These are phyloP conservation scores for Termitomyces sp. DNA, from an alignment of 768 basidiomycete species.

Conservation along the genomic window DNA sequence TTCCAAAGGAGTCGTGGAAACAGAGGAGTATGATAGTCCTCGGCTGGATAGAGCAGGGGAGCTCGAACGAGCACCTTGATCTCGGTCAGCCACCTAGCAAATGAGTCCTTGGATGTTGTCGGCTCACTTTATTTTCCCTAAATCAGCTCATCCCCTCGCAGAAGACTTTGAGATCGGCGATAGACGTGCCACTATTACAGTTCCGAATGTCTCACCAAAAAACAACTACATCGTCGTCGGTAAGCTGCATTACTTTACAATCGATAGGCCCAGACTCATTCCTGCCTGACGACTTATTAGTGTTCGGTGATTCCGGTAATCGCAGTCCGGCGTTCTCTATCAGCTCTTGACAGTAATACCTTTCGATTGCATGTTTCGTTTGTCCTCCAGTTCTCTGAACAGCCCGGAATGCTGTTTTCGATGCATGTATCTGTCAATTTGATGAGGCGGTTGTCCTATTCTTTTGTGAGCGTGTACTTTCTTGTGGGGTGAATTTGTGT, in stretches of 20 bases:
- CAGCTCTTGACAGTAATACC: conserved; percentile 10
- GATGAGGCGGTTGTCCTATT: neutral
- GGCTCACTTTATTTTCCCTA: conserved; percentile 3
- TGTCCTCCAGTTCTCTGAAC: neutral
- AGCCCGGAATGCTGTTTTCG: neutral
- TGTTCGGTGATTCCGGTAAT: conserved; percentile 61
- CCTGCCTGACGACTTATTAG: conserved; percentile 20
- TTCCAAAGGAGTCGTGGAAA: conserved; percentile 30
- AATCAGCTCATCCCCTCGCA: conserved; percentile 48
- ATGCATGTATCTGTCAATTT: neutral
- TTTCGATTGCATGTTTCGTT: neutral
- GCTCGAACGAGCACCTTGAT: conserved; percentile 43
- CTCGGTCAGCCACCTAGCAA: conserved; percentile 27
- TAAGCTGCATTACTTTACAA: conserved; percentile 27
- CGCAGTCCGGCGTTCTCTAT: conserved; percentile 47
- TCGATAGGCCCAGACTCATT: neutral
- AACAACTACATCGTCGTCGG: conserved; percentile 47
- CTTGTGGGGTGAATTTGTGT: neutral
- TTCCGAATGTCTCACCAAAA: conserved; percentile 36
- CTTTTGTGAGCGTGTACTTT: neutral
- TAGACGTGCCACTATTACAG: conserved; percentile 38
- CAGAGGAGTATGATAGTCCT: conserved; percentile 38
- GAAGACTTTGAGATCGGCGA: conserved; percentile 37
- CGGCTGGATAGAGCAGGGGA: conserved; percentile 36
- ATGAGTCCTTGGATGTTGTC: neutral